phyloP scores from a whole-genome alignment of 192 early-diverging fungal genomes.

The Coemansia sp. region DNA sequence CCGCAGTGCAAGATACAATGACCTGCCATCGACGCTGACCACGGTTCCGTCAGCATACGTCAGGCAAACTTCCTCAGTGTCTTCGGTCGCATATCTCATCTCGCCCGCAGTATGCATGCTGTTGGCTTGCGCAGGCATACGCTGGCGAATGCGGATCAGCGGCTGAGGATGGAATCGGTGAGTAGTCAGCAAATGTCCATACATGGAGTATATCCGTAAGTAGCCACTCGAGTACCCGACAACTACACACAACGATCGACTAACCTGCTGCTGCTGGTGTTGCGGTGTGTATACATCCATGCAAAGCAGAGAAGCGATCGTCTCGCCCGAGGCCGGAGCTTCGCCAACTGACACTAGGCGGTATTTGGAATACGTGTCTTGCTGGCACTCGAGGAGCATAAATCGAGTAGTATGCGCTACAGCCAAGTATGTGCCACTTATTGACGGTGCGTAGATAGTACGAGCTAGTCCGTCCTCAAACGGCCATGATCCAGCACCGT shows the following conservation, averaged over 20 bases:
- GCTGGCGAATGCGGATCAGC: constrained; percentile 36
- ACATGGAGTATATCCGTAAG: constrained; percentile 41
- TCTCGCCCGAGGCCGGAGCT: constrained; percentile 25
- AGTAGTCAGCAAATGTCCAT: constrained; percentile 42
- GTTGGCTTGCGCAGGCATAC: constrained; percentile 34
- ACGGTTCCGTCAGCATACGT: constrained; percentile 45
- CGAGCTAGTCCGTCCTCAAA: constrained; percentile 12
- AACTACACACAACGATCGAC: constrained; percentile 34
- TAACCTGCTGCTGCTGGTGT: background rate
- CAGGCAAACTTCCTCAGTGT: constrained; percentile 41
- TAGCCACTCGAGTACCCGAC: constrained; percentile 50
- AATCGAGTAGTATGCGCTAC: constrained; percentile 31
- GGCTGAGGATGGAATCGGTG: constrained; percentile 42
- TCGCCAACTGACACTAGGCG: constrained; percentile 47
- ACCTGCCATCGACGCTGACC: constrained; percentile 43
- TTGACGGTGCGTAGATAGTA: constrained; percentile 28
- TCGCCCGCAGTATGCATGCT: constrained; percentile 13
- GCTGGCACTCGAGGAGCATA: constrained; percentile 36
- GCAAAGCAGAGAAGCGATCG: constrained; percentile 41
- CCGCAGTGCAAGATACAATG: constrained; percentile 45
- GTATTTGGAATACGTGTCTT: constrained; percentile 5
- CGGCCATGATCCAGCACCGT: background rate
- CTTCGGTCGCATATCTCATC: constrained; percentile 21
- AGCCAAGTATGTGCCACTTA: constrained; percentile 26
- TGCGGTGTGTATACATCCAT: constrained; percentile 31